Evolutionary conservation across 1,139 yeast genomes (phyloP), one percentile per base, ranked within the genome.

Genomic region (Taiozyma sp.): DNA sequence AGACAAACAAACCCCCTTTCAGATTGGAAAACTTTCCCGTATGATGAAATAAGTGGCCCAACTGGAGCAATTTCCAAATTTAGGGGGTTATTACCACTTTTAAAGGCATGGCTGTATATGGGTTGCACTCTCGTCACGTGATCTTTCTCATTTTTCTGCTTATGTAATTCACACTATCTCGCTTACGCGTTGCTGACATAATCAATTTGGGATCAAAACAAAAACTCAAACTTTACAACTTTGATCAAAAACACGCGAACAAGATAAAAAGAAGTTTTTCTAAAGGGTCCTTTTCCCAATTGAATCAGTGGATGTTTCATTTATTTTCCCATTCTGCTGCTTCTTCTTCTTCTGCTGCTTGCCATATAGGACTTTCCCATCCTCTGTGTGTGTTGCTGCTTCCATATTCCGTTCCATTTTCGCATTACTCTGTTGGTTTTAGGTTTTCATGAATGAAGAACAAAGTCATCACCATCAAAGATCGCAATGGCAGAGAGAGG

Each of bases 21-120:
- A 9, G n/a, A 32, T 14, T 14, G 10, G 35, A 32, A 32, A 32
- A 6, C 14, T 32, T 6, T 32, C 66, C 26, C 2, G 19, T 74
- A 32, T 32, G 35, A 32, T 32, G 2, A 2, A 14, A 32, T 24
- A 6, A 32, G 9, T 32, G 35, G 35, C 35, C 35, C 35, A 32
- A 32, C 35, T 9, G 41, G 41, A 19, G 3, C n/a, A 37, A 37
- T 37, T 37, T 37, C 41, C 41, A 37, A 6, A 19, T 37, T 37
- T 16, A 26, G 41, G 10, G n/a, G 22, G 19, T 37, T 10, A 10
- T 19, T 16, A 19, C 19, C 24, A 21, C 14, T 37, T 24, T 19
- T 19, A 19, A 19, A 19, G 19, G 19, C 19, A 19, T 19, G 19
- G 19, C 19, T 19, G 19, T 19, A 2, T 19, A 19, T 19, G 19